Evolutionary conservation across 352 stramenopile genomes (phyloP), one percentile per base, ranked within the genome.

Genomic region (Globisporangium recalcitrans): DNA sequence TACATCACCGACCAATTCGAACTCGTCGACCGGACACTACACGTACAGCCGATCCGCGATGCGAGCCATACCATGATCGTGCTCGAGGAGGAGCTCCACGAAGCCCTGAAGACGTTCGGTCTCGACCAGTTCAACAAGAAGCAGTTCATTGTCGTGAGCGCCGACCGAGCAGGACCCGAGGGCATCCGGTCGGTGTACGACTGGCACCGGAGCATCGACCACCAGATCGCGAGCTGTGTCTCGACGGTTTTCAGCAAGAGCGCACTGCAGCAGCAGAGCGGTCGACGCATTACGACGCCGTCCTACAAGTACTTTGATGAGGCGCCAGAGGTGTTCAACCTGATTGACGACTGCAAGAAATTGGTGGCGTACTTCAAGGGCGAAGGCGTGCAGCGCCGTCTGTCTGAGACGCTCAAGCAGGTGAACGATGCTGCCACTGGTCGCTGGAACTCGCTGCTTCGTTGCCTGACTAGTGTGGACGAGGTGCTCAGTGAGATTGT

Each of bases 321-420:
- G 11, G 48, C 48, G 48, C 48, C 48, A 14, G 48, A 32, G 26
- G 24, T 54, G 6, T 54, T 54, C 48, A 34, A 54, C 48, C 21
- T 54, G 22, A 54, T 54, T 14, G 48, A 54, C 24, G 48, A 54
- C 48, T 54, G 48, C 14, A 54, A 34, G 48, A 14, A 54, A 2
- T 26, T 54, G 14, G 48, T 54, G 1, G 48, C 48, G 13, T 54
- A 36, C 48, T 54, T 54, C 26, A 31, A 54, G 26, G 0, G 14
- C 14, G 24, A 29, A 14, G 29, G 22, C 8, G 24, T 54, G 48
- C 22, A 32, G 26, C 48, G 11, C 2, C 48, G 13, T 4, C 48
- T 54, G 14, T 54, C 48, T 14, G 24, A 54, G 26, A 10, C 48
- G 4, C 48, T 54, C 19, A 34, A 24, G 14, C 26, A 36, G 8